phyloP scores from a whole-genome alignment of 75 land plant genomes.

The Pinus tabuliformis region DNA sequence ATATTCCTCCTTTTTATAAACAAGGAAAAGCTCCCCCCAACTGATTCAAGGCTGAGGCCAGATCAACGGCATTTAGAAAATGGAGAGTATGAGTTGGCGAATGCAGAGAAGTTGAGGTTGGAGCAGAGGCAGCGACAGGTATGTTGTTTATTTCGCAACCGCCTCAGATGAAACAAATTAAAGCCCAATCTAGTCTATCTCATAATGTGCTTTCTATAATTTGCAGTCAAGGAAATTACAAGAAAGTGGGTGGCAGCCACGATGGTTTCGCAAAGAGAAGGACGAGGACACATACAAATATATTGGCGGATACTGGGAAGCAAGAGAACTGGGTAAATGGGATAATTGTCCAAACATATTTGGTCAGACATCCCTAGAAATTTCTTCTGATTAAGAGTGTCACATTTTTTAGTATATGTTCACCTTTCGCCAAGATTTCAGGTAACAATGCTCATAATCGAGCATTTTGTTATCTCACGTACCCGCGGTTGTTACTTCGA shows the following conservation, averaged over 20 bases:
- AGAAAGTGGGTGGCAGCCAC: slow-evolving; percentile 97
- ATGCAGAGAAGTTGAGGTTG: slow-evolving; percentile 64
- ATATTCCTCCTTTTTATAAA: background rate
- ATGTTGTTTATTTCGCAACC: background rate
- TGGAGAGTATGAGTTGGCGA: slow-evolving; percentile 77
- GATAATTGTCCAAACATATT: slow-evolving; percentile 83
- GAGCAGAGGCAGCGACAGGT: slow-evolving; percentile 75
- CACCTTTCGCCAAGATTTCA: too few species aligned
- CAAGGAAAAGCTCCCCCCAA: slow-evolving; percentile 82
- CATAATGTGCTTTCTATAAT: too few species aligned
- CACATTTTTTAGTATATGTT: too few species aligned
- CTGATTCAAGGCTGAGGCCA: slow-evolving; percentile 80
- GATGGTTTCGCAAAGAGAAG: slow-evolving; percentile 82
- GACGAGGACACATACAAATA: slow-evolving; percentile 71
- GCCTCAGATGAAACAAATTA: too few species aligned
- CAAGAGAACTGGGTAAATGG: slow-evolving; percentile 65
- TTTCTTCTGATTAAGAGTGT: too few species aligned
- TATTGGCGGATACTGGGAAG: slow-evolving; percentile 95
- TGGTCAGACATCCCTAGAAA: slow-evolving; percentile 35
- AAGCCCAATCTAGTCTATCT: too few species aligned
- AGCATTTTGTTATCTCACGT: too few species aligned
- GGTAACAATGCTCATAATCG: too few species aligned
- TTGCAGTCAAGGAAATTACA: slow-evolving; percentile 90
- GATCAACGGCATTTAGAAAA: slow-evolving; percentile 78
- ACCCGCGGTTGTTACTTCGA: too few species aligned